Percentiles rank a stretch among this genome's conserved stretches.
Conservation (phyloP, 441 rosid genomes). For the Brassica balearica region DNA sequence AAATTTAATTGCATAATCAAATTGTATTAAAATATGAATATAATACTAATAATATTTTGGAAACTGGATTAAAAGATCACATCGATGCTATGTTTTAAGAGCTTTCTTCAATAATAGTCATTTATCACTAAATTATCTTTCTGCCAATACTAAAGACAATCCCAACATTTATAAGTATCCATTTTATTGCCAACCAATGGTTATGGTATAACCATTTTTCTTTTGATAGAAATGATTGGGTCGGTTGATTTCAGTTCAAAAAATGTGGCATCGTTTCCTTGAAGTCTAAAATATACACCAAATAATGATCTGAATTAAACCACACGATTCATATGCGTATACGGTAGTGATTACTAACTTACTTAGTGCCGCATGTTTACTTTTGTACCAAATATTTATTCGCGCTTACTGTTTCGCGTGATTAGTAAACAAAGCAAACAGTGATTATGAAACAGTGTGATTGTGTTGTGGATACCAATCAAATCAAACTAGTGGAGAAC, state of each 20-base stretch:
- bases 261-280: slow-evolving; percentile 22
- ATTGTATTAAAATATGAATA: neutral
- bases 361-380: slow-evolving; percentile 28
- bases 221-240: slow-evolving; percentile 1
- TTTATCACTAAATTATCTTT: neutral
- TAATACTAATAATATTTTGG: neutral
- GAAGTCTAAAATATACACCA: slow-evolving; percentile 21
- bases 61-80: neutral
- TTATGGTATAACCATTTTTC: neutral
- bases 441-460: neutral
- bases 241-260: slow-evolving; percentile 4
- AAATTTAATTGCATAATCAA: neutral
- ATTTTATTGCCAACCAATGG: neutral
- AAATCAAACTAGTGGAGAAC: slow-evolving; percentile 14
- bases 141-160: neutral
- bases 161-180: neutral
- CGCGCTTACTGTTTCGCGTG: slow-evolving; percentile 10
- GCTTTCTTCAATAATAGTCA: neutral
- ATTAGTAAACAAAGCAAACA: neutral
- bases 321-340: slow-evolving; percentile 25
- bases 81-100: neutral
- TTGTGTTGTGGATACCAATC: slow-evolving; percentile 18
- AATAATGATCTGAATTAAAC: slow-evolving; percentile 20
- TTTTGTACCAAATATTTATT: slow-evolving; percentile 26
- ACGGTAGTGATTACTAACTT: neutral